Conservation (phyloP, 2,329 filamentous ascomycete genomes). For the Sarocladiaceae sp. region DNA sequence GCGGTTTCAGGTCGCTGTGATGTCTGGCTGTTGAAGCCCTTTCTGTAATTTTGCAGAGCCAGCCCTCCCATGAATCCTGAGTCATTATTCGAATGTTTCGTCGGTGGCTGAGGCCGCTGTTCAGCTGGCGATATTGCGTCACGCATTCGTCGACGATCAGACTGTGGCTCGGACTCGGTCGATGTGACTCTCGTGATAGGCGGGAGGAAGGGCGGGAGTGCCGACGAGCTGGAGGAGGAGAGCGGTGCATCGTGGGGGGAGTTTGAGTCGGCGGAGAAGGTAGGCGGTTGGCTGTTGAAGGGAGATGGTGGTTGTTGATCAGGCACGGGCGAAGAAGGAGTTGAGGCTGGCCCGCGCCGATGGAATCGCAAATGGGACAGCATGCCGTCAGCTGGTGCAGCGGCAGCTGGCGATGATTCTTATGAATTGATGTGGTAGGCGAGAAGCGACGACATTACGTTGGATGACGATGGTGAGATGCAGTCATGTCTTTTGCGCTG, state of each 20-base stretch:
- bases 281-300: slow-evolving; percentile 33
- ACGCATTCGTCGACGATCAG: slow-evolving; percentile 14
- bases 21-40: slow-evolving; percentile 26
- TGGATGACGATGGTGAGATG: neutral
- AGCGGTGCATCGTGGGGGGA: slow-evolving; percentile 30
- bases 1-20: slow-evolving; percentile 8
- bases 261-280: slow-evolving; percentile 34
- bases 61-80: slow-evolving; percentile 52
- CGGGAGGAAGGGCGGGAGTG: slow-evolving; percentile 44
- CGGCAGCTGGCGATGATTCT: neutral
- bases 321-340: slow-evolving; percentile 21
- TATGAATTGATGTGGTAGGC: neutral
- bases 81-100: slow-evolving; percentile 29
- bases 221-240: slow-evolving; percentile 29
- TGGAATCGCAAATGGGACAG: slow-evolving; percentile 55
- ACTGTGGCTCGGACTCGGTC: slow-evolving; percentile 23
- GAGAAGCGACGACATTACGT: slow-evolving; percentile 2
- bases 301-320: slow-evolving; percentile 41
- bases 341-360: slow-evolving; percentile 50
- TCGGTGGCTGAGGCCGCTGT: slow-evolving; percentile 26
- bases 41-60: slow-evolving; percentile 47
- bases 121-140: slow-evolving; percentile 21
- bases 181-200: slow-evolving; percentile 47
- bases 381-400: slow-evolving; percentile 27
- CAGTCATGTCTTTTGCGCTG: slow-evolving; percentile 1